Evolutionary conservation across 768 basidiomycete genomes (phyloP), one percentile per base, ranked within the genome.

Genomic region (Saitozyma podzolica): DNA sequence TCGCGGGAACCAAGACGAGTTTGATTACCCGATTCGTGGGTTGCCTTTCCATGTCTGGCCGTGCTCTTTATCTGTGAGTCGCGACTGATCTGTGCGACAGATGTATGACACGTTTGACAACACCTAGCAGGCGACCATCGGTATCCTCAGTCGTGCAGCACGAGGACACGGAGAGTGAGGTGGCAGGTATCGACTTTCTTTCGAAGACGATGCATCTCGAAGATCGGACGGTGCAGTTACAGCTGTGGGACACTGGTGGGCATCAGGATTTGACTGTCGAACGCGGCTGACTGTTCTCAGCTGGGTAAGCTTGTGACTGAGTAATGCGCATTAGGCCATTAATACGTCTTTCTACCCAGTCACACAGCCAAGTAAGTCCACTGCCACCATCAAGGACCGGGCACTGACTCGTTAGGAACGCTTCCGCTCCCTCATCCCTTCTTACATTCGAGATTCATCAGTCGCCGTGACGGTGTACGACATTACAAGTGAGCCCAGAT

Each of bases 71-170:
- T n/a, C n/a, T n/a, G n/a, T n/a, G n/a, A n/a, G n/a, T n/a, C n/a
- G n/a, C 37, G 29, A 61, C 66, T 62, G 58, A 66, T n/a, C n/a
- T 56, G 51, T 0, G 9, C 43, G 57, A 11, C 69, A 94, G 91
- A 82, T 98, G 96, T 99, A 99, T 80, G 96, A 99, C 82, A 98
- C 96, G 0, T 99, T 99, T 80, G 96, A 99, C 84, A 98, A 98
- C 81, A 98, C 95, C 50, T 99, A 99, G 80, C 79, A 80, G 61
- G 79, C 80, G 40, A 80, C 80, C n/a, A 80, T 80, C 57, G 80
- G 76, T 75, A 40, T 13, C 57, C 47, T 40, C 55, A 39, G n/a
- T 13, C 40, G 52, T 8, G 19, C n/a, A n/a, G n/a, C 39, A 16
- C 37, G 5, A 45, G 55, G 17, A 9, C 40, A 13, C 7, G 19